phyloP scores from a whole-genome alignment of 805 yeast genomes.

The Dipodascus geniculatus region DNA sequence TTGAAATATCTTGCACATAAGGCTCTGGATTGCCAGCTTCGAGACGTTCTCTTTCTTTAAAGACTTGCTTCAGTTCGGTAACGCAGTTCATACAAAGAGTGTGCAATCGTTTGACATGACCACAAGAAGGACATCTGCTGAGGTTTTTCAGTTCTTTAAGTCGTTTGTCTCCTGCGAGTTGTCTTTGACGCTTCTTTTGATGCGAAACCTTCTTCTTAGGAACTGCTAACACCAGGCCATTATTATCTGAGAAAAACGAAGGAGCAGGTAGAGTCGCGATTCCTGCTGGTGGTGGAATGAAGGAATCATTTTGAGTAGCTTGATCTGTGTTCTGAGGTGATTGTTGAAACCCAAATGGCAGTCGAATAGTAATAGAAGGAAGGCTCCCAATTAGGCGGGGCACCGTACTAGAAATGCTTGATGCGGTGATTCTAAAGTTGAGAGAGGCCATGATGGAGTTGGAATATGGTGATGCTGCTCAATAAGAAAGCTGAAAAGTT shows the following conservation, averaged over 20 bases:
- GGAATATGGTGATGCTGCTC: neutral
- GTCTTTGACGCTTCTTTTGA: slow-evolving; percentile 71
- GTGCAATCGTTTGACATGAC: slow-evolving; percentile 81
- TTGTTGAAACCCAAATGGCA: slow-evolving; percentile 4
- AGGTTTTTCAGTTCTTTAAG: slow-evolving; percentile 62
- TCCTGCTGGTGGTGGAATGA: slow-evolving; percentile 1
- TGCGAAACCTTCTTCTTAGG: slow-evolving; percentile 92
- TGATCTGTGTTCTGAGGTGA: neutral
- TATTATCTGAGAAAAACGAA: slow-evolving; percentile 26
- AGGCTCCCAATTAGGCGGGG: slow-evolving; percentile 11
- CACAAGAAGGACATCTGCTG: slow-evolving; percentile 92
- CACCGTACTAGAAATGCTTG: slow-evolving; percentile 8
- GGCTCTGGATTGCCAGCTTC: slow-evolving; percentile 7
- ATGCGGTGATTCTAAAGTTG: neutral
- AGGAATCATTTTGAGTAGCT: neutral
- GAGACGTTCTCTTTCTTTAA: slow-evolving; percentile 34
- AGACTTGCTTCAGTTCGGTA: slow-evolving; percentile 60
- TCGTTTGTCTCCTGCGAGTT: slow-evolving; percentile 73
- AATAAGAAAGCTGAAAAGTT: neutral
- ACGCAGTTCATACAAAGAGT: slow-evolving; percentile 90
- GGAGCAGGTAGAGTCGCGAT: neutral
- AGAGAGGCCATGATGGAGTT: neutral
- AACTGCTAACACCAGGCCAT: slow-evolving; percentile 75
- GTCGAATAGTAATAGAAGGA: slow-evolving; percentile 6
- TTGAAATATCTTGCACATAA: slow-evolving; percentile 30